Conservation (phyloP, 2,329 filamentous ascomycete species). For the Fusarium sp. region DNA sequence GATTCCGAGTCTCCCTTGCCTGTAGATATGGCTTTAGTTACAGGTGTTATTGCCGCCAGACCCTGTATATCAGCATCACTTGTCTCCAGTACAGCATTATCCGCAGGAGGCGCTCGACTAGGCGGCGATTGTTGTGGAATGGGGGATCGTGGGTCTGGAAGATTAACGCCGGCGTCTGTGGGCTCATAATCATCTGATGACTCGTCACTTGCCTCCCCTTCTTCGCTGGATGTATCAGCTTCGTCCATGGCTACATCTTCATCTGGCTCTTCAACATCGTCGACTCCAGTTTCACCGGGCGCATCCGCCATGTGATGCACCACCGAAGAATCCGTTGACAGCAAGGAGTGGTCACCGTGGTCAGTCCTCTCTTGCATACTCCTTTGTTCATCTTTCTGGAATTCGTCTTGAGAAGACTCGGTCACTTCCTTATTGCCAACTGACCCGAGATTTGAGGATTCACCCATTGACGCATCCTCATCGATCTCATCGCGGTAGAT, state of each 20-base stretch:
- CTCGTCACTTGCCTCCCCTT: constrained; percentile 45
- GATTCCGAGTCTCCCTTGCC: constrained; percentile 41
- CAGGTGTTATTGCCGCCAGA: constrained; percentile 35
- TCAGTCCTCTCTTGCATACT: background rate
- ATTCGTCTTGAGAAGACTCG: background rate
- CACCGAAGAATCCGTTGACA: background rate
- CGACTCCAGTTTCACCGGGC: background rate
- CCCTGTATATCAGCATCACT: constrained; percentile 45
- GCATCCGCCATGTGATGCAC: background rate
- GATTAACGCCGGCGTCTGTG: constrained; percentile 54
- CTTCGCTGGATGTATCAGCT: constrained; percentile 30
- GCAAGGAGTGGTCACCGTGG: background rate
- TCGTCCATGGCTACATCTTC: constrained; percentile 44
- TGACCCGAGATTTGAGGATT: constrained; percentile 2
- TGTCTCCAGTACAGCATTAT: constrained; percentile 40
- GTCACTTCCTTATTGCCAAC: background rate
- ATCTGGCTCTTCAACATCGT: constrained; percentile 21
- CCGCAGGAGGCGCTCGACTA: constrained; percentile 30
- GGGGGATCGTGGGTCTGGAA: constrained; percentile 22
- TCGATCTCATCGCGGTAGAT: constrained; percentile 4
- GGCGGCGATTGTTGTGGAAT: constrained; percentile 6
- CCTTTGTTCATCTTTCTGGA: background rate
- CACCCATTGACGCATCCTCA: constrained; percentile 22
- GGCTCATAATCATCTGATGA: constrained; percentile 67
- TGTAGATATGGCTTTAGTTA: constrained; percentile 49